A percentile compares a stretch with the other conserved stretches of the same genome.
These are phyloP conservation scores for Ampelocalamus luodianensis DNA, from an alignment of 176 grass and related monocot genomes.

Conservation along the genomic window DNA sequence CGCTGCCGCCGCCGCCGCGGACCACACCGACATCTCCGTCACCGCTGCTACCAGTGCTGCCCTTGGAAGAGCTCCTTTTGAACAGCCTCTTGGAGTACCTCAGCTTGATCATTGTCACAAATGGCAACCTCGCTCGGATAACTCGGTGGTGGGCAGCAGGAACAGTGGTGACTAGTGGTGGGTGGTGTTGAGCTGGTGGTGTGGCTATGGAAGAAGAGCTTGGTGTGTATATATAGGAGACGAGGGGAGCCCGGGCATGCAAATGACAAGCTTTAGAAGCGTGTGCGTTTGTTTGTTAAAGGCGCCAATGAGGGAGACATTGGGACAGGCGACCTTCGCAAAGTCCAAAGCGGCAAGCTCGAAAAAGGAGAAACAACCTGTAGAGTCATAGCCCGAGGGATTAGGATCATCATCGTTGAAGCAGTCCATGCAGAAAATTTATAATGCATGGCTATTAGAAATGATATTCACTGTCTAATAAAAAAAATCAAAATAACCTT, in stretches of 20 bases:
- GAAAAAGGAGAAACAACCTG: background rate
- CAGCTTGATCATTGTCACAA: constrained; percentile 72
- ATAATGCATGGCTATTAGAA: too few species aligned
- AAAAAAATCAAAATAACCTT: too few species aligned
- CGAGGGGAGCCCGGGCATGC: background rate
- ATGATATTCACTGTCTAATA: too few species aligned
- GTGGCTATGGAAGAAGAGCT: background rate
- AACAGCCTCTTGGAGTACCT: constrained; percentile 91
- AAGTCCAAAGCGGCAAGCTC: constrained; percentile 40
- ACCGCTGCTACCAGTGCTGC: constrained; percentile 26
- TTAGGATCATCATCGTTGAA: too few species aligned
- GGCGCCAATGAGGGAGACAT: constrained; percentile 37
- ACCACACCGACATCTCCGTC: background rate
- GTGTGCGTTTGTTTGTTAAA: constrained; percentile 69
- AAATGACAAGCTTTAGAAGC: constrained; percentile 75
- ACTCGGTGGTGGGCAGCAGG: background rate
- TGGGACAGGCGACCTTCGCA: constrained; percentile 39
- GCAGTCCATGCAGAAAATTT: too few species aligned
- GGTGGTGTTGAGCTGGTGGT: constrained; percentile 27
- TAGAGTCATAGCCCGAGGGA: background rate
- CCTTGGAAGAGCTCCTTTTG: constrained; percentile 81
- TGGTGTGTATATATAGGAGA: constrained; percentile 51
- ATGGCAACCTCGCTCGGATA: background rate
- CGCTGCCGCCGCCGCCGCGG: background rate
- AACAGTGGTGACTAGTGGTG: background rate